These are phyloP conservation scores for Zoysia pacifica DNA, from an alignment of 176 grass and related monocot species.

Conservation along the genomic window DNA sequence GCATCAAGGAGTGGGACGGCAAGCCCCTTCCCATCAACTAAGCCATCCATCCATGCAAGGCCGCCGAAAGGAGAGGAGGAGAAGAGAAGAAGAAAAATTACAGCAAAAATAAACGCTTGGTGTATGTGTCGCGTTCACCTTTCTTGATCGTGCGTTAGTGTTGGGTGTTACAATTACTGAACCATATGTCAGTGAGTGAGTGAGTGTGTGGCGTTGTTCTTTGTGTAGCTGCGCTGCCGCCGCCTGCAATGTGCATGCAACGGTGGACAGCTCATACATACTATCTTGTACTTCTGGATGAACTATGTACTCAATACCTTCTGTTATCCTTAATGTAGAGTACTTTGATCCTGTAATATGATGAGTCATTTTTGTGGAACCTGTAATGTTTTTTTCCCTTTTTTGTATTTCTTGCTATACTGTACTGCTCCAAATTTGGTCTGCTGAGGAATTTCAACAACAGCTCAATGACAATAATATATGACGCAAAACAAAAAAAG, in stretches of 20 bases:
- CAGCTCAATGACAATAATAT: too few species aligned
- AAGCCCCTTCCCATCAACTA: constrained; percentile 58
- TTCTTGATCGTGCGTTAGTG: constrained; percentile 39
- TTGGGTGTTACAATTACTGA: constrained; percentile 38
- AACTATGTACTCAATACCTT: constrained; percentile 32
- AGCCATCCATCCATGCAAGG: too few species aligned
- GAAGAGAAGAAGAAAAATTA: constrained; percentile 33
- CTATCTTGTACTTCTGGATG: constrained; percentile 40
- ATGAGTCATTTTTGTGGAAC: not conserved
- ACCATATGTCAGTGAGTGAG: not conserved
- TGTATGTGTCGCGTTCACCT: constrained; percentile 34
- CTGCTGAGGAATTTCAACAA: too few species aligned
- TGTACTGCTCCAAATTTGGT: not conserved
- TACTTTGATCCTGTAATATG: not conserved
- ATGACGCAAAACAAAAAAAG: too few species aligned
- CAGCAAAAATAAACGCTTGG: constrained; percentile 28
- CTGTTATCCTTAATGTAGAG: constrained; percentile 27
- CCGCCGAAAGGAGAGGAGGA: not conserved
- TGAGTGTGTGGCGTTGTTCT: constrained; percentile 33
- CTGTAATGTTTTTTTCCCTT: not conserved
- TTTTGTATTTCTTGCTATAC: not conserved
- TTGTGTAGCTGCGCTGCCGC: constrained; percentile 42
- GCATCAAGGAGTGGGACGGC: constrained; percentile 30
- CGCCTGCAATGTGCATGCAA: constrained; percentile 18
- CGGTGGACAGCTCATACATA: constrained; percentile 7